These are phyloP conservation scores for Amanita pseudoporphyria DNA, from an alignment of 768 basidiomycete species.

Conservation along the genomic window DNA sequence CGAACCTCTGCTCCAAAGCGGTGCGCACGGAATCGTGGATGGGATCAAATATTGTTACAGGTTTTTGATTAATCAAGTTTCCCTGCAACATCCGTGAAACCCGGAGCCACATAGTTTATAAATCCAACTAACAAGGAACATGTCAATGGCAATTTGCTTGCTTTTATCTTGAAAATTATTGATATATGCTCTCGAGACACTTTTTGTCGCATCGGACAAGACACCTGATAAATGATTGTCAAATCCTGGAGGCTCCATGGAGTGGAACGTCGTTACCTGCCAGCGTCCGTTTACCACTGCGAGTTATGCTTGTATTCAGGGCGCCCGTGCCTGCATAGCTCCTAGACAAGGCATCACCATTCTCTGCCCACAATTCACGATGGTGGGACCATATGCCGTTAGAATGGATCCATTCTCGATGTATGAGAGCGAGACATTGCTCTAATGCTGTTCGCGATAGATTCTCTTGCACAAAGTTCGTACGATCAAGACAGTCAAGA, in stretches of 20 bases:
- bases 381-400: constrained; percentile 75
- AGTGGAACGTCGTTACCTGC: constrained; percentile 42
- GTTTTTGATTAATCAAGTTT: constrained; percentile 79
- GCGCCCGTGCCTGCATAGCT: constrained; percentile 95
- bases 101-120: not conserved
- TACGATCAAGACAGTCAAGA: constrained; percentile 92
- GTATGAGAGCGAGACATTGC: constrained; percentile 71
- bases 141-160: constrained; percentile 92
- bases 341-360: constrained; percentile 84
- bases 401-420: constrained; percentile 65
- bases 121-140: constrained; percentile 65
- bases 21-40: constrained; percentile 80
- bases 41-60: constrained; percentile 89
- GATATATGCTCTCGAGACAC: constrained; percentile 91
- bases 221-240: constrained; percentile 42
- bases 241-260: constrained; percentile 4
- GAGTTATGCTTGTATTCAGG: constrained; percentile 91
- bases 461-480: constrained; percentile 96
- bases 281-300: constrained; percentile 89
- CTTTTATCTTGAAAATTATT: constrained; percentile 96
- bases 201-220: constrained; percentile 94
- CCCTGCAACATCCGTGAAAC: constrained; percentile 49
- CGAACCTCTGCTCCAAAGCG: constrained; percentile 59
- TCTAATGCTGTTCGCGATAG: constrained; percentile 75
- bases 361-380: constrained; percentile 95